Base-by-base conservation (phyloP, 2,329 filamentous ascomycete genomes). In the Trichophyton simii region DNA sequence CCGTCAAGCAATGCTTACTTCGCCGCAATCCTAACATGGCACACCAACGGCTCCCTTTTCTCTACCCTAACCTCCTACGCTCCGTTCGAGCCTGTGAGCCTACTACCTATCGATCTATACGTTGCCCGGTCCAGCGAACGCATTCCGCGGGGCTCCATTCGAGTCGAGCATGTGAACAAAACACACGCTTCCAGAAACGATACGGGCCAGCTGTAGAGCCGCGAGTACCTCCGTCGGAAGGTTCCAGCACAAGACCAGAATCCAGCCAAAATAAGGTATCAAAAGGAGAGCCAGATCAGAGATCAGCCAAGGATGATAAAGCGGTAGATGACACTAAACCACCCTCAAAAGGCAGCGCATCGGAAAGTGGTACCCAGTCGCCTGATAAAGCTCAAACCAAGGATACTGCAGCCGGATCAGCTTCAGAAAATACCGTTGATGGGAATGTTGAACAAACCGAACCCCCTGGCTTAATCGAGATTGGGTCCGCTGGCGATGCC, bases 21-120 rank as follows among this genome's bases (percentile, higher is more conserved):
- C 22, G n/a, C 5, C 50, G n/a, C 25, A 31, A 31, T 25, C 5
- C n/a, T 22, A 31, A 58, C 6, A 89, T 89, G 83, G 79, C 85
- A 65, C 78, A 81, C 25, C 76, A 78, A 63, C 80, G 86, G 68
- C 77, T 89, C 63, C 82, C 83, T 15, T 88, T 88, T 68, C 77
- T 89, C 18, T 88, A 87, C 66, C 85, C 87, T 54, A 83, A 84
- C 66, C 73, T 88, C 60, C 82, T 86, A 72, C 83, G 84, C 60
- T 77, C 79, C 15, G 71, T 79, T 65, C 77, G 79, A 69, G 72
- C 72, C 70, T 83, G 73, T 70, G 77, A 74, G 70, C 77, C 72
- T 46, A 75, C 65, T 34, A 74, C 72, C 25, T 73, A 76, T 66
- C 71, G 75, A 67, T 72, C 76, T 13, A 72, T 79, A 60, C 72